These are phyloP conservation scores for Gossypium mustelinum DNA, from an alignment of 345 rosid species.

Conservation along the genomic window DNA sequence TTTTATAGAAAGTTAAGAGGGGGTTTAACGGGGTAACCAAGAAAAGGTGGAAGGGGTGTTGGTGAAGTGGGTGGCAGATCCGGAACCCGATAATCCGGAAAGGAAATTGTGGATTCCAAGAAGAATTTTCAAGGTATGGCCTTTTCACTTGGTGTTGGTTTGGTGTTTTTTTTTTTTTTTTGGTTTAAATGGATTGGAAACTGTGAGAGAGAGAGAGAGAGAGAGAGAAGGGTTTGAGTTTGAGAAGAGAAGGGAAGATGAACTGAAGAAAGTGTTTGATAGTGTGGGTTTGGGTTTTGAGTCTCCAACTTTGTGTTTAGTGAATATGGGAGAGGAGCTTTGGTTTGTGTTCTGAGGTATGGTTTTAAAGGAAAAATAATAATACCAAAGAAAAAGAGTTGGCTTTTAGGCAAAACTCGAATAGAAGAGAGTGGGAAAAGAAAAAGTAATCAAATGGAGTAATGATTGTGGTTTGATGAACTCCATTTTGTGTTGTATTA, in stretches of 20 bases:
- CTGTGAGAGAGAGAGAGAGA: neutral
- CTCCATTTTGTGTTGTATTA: neutral
- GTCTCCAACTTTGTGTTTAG: neutral
- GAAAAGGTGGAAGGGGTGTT: constrained; percentile 27
- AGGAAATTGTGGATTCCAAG: constrained; percentile 37
- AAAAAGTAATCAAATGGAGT: neutral
- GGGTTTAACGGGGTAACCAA: constrained; percentile 14
- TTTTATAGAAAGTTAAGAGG: constrained; percentile 4
- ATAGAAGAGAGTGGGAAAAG: no score
- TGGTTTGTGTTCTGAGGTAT: neutral
- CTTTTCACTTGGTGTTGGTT: neutral
- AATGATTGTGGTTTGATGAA: neutral
- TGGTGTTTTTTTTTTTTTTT: neutral
- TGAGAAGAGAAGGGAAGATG: neutral
- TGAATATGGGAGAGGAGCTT: neutral
- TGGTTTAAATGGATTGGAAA: neutral
- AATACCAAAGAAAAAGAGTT: neutral
- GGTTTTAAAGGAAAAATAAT: neutral
- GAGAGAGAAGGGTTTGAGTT: neutral
- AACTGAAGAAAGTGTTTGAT: neutral
- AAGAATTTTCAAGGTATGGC: constrained; percentile 3
- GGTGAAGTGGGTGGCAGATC: constrained; percentile 64
- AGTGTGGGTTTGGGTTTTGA: neutral
- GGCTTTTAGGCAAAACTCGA: neutral
- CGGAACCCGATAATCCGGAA: constrained; percentile 56